These are phyloP conservation scores for Syzygium aromaticum DNA, from an alignment of 345 rosid genomes.

Conservation along the genomic window DNA sequence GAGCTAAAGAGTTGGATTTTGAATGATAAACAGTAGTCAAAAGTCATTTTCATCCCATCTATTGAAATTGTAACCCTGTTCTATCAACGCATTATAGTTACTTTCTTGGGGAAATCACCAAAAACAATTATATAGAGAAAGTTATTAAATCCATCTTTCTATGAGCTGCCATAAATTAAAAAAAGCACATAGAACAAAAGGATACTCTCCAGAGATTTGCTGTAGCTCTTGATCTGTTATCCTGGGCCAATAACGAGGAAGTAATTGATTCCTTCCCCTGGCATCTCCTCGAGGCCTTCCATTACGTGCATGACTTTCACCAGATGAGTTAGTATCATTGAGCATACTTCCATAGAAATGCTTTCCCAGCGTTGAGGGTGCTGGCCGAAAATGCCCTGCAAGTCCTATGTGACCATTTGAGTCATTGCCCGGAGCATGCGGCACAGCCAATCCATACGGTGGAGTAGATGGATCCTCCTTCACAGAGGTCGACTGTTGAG, in stretches of 20 bases:
- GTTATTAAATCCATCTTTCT: not conserved
- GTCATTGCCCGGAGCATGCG: constrained; percentile 38
- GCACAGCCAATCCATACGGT: constrained; percentile 32
- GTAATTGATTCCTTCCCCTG: constrained; percentile 57
- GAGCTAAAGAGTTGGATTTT: not conserved
- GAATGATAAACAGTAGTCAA: not conserved
- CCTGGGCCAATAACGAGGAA: constrained; percentile 86
- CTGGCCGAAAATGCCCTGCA: constrained; percentile 32
- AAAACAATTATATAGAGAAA: not conserved
- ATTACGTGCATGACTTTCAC: constrained; percentile 39
- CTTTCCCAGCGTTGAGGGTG: constrained; percentile 35
- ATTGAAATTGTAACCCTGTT: not conserved
- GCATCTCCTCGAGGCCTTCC: constrained; percentile 57
- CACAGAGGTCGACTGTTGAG: constrained; percentile 28
- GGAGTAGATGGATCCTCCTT: constrained; percentile 52
- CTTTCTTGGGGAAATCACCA: not conserved
- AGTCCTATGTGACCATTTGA: constrained; percentile 46
- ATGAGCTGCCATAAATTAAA: not conserved
- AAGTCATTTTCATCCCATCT: not conserved
- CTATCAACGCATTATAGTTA: not conserved
- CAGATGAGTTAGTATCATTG: constrained; percentile 39
- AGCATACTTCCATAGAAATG: constrained; percentile 34
- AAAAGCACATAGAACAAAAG: constrained; percentile 24
- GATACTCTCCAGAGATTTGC: constrained; percentile 83
- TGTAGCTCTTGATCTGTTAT: constrained; percentile 65